Conservation (phyloP, 2,329 filamentous ascomycete genomes). For the Fusarium tricinctum region DNA sequence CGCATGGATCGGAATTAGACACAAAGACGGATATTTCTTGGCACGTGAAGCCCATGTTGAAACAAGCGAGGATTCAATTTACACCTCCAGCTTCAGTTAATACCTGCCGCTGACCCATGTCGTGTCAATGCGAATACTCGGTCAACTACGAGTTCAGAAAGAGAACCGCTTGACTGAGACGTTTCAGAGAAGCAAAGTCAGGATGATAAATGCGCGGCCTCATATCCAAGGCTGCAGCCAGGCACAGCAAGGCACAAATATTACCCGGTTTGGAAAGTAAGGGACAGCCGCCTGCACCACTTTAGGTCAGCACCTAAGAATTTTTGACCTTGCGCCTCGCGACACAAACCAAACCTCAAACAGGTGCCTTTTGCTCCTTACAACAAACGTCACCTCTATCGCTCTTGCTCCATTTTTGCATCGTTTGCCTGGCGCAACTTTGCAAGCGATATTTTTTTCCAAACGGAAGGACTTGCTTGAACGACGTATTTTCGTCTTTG, state of each 20-base stretch:
- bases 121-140: constrained; percentile 33
- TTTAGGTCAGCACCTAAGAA: constrained; percentile 49
- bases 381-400: constrained; percentile 37
- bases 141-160: constrained; percentile 20
- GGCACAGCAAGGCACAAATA: constrained; percentile 10
- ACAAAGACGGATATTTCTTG: constrained; percentile 29
- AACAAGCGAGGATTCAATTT: constrained; percentile 18
- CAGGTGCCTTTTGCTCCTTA: constrained; percentile 43
- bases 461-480: constrained; percentile 50
- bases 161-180: constrained; percentile 31
- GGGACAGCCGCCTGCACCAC: constrained; percentile 15
- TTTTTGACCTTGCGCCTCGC: constrained; percentile 46
- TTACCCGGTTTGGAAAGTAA: constrained; percentile 17
- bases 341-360: constrained; percentile 40
- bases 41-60: constrained; percentile 32
- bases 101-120: constrained; percentile 22
- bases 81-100: constrained; percentile 14
- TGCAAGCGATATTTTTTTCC: constrained; percentile 30
- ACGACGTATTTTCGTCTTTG: constrained; percentile 41
- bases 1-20: constrained; percentile 5
- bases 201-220: constrained; percentile 9
- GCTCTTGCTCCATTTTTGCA: constrained; percentile 31
- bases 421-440: constrained; percentile 60
- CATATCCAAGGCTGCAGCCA: constrained; percentile 8
- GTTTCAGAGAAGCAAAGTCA: constrained; percentile 17